Evolutionary conservation across 352 stramenopile genomes (phyloP).

Genomic region (Saprolegnia parasitica): DNA sequence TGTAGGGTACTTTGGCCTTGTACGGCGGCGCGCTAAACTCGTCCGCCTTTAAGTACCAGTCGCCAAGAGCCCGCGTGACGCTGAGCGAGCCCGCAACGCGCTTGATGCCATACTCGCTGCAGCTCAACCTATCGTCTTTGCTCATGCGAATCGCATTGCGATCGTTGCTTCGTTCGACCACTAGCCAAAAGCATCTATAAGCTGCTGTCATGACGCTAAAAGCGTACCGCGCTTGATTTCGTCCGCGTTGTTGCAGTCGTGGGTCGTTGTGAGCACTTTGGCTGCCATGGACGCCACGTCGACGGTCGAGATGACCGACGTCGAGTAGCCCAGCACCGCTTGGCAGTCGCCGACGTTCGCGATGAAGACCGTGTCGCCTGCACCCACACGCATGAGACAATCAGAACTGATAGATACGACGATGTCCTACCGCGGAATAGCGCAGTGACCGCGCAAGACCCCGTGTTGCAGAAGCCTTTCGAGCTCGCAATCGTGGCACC

Average conservation of each 20-base stretch:
- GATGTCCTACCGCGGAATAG: conserved; percentile 48
- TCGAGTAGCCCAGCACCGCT: conserved; percentile 74
- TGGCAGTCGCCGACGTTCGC: conserved; percentile 89
- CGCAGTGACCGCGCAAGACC: conserved; percentile 55
- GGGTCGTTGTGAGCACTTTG: conserved; percentile 25
- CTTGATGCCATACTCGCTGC: conserved; percentile 78
- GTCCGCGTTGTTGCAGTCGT: conserved; percentile 52
- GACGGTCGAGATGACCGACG: conserved; percentile 41
- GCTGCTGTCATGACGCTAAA: background rate
- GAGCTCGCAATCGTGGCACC: conserved; percentile 41
- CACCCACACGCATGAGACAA: background rate
- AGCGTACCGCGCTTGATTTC: conserved; percentile 35
- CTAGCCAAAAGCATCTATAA: conserved; percentile 32
- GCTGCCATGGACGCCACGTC: conserved; percentile 13
- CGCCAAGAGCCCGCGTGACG: conserved; percentile 88
- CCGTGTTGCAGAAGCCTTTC: conserved; percentile 68
- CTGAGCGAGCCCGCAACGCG: conserved; percentile 87
- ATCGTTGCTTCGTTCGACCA: conserved; percentile 60
- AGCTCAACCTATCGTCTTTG: conserved; percentile 83
- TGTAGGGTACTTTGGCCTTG: conserved; percentile 83
- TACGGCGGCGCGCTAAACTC: conserved; percentile 88
- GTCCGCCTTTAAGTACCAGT: conserved; percentile 92
- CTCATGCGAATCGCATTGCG: conserved; percentile 85
- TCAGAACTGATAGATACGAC: background rate
- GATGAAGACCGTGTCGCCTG: conserved; percentile 53